phyloP scores from a whole-genome alignment of 1,284 basidiomycete species.

The Cerioporus squamosus region DNA sequence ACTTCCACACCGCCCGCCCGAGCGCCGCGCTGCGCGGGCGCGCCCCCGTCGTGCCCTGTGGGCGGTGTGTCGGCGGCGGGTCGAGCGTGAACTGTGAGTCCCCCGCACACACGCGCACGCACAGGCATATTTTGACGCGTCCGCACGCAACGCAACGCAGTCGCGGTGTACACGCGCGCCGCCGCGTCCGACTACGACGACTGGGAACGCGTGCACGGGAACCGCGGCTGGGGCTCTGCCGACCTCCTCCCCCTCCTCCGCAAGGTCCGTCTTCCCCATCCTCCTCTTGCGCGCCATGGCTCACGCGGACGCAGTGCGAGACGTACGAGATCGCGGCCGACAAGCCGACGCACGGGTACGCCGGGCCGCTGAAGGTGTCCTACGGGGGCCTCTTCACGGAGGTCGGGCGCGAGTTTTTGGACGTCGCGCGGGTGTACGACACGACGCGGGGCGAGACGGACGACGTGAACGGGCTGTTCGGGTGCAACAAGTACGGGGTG shows the following conservation, averaged over 20 bases:
- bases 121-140: too few species aligned
- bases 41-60: conserved; percentile 43
- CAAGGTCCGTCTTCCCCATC: conserved; percentile 43
- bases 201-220: conserved; percentile 51
- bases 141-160: too few species aligned
- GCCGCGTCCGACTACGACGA: conserved; percentile 62
- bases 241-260: conserved; percentile 54
- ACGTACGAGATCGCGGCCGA: conserved; percentile 45
- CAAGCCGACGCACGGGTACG: conserved; percentile 49
- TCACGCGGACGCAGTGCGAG: conserved; percentile 46
- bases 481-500: conserved; percentile 35
- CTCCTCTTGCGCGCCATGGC: neutral
- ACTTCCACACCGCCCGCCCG: conserved; percentile 45
- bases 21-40: conserved; percentile 50
- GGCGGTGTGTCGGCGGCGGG: conserved; percentile 60
- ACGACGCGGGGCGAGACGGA: conserved; percentile 23
- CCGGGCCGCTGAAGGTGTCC: conserved; percentile 59
- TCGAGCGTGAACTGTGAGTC: conserved; percentile 60
- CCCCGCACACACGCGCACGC: too few species aligned
- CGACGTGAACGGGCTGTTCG: conserved; percentile 30
- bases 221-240: conserved; percentile 58
- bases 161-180: conserved; percentile 57
- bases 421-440: conserved; percentile 49
- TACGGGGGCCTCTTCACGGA: conserved; percentile 40
- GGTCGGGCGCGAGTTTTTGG: conserved; percentile 50